Evolutionary conservation across 1,139 yeast species (phyloP), one percentile per base, ranked within the genome.

Genomic region (Geotrichum klebahnii): DNA sequence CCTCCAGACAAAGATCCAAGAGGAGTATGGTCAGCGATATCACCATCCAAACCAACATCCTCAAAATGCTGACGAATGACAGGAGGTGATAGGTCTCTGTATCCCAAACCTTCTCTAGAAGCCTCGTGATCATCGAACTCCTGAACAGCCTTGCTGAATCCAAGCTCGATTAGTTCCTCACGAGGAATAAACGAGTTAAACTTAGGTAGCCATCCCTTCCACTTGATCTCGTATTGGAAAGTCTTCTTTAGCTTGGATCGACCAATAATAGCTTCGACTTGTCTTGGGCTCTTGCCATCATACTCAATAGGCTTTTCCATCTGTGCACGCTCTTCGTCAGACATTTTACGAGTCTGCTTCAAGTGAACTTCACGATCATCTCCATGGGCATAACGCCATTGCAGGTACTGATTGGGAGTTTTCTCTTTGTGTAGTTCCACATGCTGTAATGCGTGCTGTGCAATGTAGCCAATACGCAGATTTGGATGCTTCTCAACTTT

Each of bases 71-170:
- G 84, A 68, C 97, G 81, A 59, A 92, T 92, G 20, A 89, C 97
- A 52, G 85, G 78, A 44, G 97, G 97, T 26, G 82, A 79, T 64
- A 92, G 77, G 58, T 89, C 95, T 73, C 98, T 81, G 76, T 90
- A 92, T 49, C 98, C 97, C 57, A 92, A 79, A 77, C 98, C 98
- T 75, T 92, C 97, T 74, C 97, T 83, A 2, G 97, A 88, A 46
- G 98, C 95, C 72, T 92, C 97, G 69, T 89, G 97, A 70, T 92
- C 98, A 71, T 92, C 98, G 65, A 92, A 92, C 66, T 84, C 86
- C 70, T 88, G 97, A 50, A 90, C 82, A 58, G 92, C 76, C 71
- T 89, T 89, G 56, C 78, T 83, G 66, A 90, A 92, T 5, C 97
- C 97, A 55, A 84, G 78, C 62, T 81, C 89, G 43, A 86, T 64